phyloP scores from a whole-genome alignment of 2,329 filamentous ascomycete genomes.

The Sclerotinia glacialis region DNA sequence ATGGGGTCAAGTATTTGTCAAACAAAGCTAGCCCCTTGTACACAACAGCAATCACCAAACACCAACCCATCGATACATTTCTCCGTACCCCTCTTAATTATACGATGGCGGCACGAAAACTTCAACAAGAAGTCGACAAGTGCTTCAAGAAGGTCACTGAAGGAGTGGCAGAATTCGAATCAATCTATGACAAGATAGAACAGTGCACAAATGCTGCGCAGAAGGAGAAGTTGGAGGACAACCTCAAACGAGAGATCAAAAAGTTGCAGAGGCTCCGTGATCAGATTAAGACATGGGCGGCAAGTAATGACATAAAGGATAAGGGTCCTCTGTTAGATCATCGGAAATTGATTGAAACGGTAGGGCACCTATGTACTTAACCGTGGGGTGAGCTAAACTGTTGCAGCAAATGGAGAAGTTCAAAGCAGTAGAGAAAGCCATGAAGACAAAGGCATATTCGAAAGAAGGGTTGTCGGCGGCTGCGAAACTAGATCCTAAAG shows the following conservation, averaged over 20 bases:
- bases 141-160: constrained; percentile 98
- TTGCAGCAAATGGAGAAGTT: constrained; percentile 97
- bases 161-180: constrained; percentile 87
- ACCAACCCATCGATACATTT: constrained; percentile 24
- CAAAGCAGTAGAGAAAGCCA: constrained; percentile 99
- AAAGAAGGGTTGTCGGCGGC: constrained; percentile 94
- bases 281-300: constrained; percentile 99
- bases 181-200: constrained; percentile 97
- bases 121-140: constrained; percentile 97
- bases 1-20: constrained; percentile 34
- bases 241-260: constrained; percentile 99
- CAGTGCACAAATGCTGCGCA: constrained; percentile 88
- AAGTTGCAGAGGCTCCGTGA: constrained; percentile 96
- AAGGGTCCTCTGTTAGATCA: constrained; percentile 93
- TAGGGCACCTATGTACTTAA: constrained; percentile 43
- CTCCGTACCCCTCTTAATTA: constrained; percentile 29
- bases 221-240: constrained; percentile 97
- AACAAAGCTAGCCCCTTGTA: constrained; percentile 33
- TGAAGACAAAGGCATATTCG: constrained; percentile 99
- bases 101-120: constrained; percentile 90
- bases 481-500: constrained; percentile 92
- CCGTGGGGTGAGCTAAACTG: constrained; percentile 32
- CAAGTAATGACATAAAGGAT: constrained; percentile 98
- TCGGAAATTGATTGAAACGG: constrained; percentile 94
- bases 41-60: constrained; percentile 33